Base-by-base conservation (phyloP, 2,329 filamentous ascomycete species). In the Karstenula rhodostoma region DNA sequence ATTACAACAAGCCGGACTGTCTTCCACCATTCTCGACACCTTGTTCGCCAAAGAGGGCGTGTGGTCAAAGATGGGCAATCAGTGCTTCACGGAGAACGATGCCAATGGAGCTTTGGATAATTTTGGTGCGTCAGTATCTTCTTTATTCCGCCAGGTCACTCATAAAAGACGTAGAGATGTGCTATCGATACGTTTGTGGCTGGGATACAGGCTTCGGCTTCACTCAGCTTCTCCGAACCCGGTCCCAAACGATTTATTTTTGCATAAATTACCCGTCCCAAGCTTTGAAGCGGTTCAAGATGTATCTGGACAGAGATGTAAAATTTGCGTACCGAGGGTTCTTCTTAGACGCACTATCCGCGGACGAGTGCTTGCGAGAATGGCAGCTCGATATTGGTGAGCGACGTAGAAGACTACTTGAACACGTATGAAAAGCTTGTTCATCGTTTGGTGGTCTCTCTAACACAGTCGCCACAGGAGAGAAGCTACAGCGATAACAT, bases 21-120 rank as follows among this genome's bases (percentile, higher is more conserved):
- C 67, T 5, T 57, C 22, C 22, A n/a, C 51, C 0, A 47, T 69
- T 17, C 46, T 71, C 5, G 33, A 51, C 13, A 61, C 64, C 12
- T 63, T 72, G 1, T 72, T 63, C 40, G 59, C 57, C 1, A 29
- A 59, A 13, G 46, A 65, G 35, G 65, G 66, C 9, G 57, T 56
- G 15, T 72, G 68, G 67, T 64, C 69, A 1, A 73, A 72, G 46
- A 71, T 73, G 69, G 67, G 68, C 4, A 66, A 66, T n/a, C 66
- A 70, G 22, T 42, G 51, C 15, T 66, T 61, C 32, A 19, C 61
- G 4, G 32, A 35, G 3, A 51, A 60, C 32, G 47, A 66, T 46
- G 42, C 57, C 1, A 35, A 61, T 13, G 58, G 56, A 10, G 22
- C 51, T 8, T 29, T 71, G 9, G 37, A 35, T 7, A 59, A 62